These are phyloP conservation scores for Solanum tacnaense DNA, from an alignment of 257 asterid species.

Conservation along the genomic window DNA sequence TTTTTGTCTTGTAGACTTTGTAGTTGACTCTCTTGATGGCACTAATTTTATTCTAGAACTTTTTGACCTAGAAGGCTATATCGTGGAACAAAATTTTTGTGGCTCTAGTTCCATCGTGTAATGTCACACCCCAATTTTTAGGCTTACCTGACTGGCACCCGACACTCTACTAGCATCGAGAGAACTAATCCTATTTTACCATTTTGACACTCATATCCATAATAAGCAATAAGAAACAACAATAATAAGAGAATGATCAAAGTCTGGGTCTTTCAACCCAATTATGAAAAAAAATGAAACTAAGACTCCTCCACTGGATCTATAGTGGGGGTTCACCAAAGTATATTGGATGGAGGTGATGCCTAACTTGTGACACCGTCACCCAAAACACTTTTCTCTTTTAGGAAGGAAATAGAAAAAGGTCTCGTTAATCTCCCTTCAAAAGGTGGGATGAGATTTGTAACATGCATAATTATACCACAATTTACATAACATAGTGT, in stretches of 20 bases:
- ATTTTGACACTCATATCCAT: neutral
- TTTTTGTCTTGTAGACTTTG: neutral
- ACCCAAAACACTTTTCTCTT: neutral
- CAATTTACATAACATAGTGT: neutral
- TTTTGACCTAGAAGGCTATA: neutral
- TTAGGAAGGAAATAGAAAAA: neutral
- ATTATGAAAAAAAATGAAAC: neutral
- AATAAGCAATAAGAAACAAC: neutral
- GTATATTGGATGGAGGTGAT: neutral
- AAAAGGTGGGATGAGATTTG: neutral
- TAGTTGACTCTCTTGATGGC: neutral
- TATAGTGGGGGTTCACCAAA: neutral
- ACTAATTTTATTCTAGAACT: neutral
- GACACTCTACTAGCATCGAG: neutral
- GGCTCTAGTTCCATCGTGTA: neutral
- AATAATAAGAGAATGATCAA: neutral
- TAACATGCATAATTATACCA: neutral
- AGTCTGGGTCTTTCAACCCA: neutral
- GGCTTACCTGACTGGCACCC: neutral
- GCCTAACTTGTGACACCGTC: neutral
- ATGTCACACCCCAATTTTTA: neutral
- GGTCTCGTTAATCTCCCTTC: neutral
- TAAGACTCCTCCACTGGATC: neutral
- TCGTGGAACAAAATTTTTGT: neutral
- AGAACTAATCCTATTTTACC: neutral